Evolutionary conservation across 2,329 filamentous ascomycete species (phyloP).

Genomic region (Fusarium sp.): DNA sequence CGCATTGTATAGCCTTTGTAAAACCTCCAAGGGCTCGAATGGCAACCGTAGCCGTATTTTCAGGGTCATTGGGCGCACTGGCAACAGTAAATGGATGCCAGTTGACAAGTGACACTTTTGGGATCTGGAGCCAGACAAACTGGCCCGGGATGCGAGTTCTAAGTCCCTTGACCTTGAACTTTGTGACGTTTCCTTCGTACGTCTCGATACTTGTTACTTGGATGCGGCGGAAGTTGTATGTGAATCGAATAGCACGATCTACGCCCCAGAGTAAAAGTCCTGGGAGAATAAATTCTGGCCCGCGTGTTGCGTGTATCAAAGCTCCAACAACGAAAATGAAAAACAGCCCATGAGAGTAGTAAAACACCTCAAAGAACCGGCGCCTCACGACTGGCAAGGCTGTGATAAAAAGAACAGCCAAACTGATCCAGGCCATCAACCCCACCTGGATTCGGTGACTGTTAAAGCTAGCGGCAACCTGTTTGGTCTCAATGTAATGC

Average conservation of each 20-base stretch:
- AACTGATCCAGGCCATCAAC: not conserved
- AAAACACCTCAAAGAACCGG: not conserved
- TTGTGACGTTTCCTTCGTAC: not conserved
- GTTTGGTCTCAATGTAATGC: conserved; percentile 4
- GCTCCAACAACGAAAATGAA: not conserved
- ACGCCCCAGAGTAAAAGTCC: not conserved
- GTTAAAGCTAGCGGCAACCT: not conserved
- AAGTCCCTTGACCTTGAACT: conserved; percentile 4
- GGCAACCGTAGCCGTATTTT: not conserved
- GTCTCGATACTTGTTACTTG: not conserved
- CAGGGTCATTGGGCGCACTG: not conserved
- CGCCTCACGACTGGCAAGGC: not conserved
- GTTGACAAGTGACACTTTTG: not conserved
- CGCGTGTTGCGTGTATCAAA: not conserved
- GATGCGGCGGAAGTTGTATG: not conserved
- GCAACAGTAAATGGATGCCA: conserved; percentile 9
- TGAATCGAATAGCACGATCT: not conserved
- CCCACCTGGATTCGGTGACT: not conserved
- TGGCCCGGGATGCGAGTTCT: not conserved
- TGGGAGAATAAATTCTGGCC: not conserved
- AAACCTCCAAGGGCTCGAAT: not conserved
- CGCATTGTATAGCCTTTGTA: not conserved
- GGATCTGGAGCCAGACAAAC: not conserved
- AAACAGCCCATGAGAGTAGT: not conserved
- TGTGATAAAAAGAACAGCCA: not conserved